Evolutionary conservation across 805 yeast genomes (phyloP), one percentile per base, ranked within the genome.

Genomic region (Candida sithepensis): DNA sequence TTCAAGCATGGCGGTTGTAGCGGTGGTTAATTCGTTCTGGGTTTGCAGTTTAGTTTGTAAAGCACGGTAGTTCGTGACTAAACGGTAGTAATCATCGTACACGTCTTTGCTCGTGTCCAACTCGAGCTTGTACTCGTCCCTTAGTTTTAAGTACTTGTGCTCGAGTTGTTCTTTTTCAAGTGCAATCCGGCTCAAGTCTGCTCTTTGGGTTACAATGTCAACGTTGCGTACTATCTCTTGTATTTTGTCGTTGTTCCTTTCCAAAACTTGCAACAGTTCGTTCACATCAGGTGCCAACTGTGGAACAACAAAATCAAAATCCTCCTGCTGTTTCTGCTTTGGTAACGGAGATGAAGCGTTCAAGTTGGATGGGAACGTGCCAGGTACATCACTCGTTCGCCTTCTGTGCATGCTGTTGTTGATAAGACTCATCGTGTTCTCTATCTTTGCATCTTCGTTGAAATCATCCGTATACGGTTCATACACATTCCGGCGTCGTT

Each of bases 11-110:
- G n/a, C n/a, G n/a, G n/a, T n/a, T n/a, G n/a, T n/a, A n/a, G n/a
- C n/a, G n/a, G n/a, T n/a, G n/a, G n/a, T n/a, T n/a, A n/a, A n/a
- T n/a, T n/a, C n/a, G n/a, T n/a, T n/a, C n/a, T n/a, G n/a, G n/a
- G n/a, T n/a, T n/a, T 44, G 33, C 33, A 38, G 39, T n/a, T n/a
- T n/a, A 7, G 23, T 19, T 20, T 44, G 48, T 26, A 53, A 28
- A 20, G 50, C 48, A 19, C 46, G 51, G 39, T 53, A 57, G 24
- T 56, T 56, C n/a, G 32, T 28, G 24, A 56, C 45, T 22, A 61
- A 45, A 30, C 56, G 60, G 39, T 50, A 59, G 42, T 61, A 61
- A 30, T 62, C 61, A 6, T 54, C 53, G 40, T 54, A 61, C 2
- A 61, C 57, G 45, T 56, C 57, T 23, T 53, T 51, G 45, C 59